Conservation (phyloP, 257 asterid species). For the Fraxinus quadrangulata region DNA sequence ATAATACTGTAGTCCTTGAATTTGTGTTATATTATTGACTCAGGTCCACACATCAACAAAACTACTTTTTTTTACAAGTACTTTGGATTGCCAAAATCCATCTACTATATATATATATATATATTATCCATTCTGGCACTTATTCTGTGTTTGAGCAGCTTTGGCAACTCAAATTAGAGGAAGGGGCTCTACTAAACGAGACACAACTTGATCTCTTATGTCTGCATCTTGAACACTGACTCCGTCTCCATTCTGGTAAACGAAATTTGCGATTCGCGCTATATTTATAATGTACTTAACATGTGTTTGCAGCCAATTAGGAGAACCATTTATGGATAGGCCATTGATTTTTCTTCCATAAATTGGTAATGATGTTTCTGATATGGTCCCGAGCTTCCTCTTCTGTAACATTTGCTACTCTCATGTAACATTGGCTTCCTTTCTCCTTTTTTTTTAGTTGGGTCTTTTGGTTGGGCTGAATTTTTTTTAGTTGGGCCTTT, state of each 20-base stretch:
- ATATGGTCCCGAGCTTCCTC: slow-evolving; percentile 46
- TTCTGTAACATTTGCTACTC: slow-evolving; percentile 45
- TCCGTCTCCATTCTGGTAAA: slow-evolving; percentile 67
- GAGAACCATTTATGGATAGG: neutral
- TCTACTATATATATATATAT: too few species aligned
- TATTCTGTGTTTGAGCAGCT: neutral
- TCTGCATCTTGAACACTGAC: slow-evolving; percentile 51
- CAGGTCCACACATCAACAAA: too few species aligned
- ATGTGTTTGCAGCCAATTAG: slow-evolving; percentile 1
- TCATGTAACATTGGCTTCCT: too few species aligned
- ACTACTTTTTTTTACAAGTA: too few species aligned
- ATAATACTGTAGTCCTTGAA: too few species aligned
- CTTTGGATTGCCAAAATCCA: too few species aligned
- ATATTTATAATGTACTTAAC: slow-evolving; percentile 39
- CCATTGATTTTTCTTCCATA: slow-evolving; percentile 55
- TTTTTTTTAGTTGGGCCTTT: too few species aligned
- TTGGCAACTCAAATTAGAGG: slow-evolving; percentile 1
- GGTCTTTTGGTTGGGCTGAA: too few species aligned
- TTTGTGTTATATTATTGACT: too few species aligned
- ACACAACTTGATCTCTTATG: slow-evolving; percentile 37
- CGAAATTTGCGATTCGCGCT: slow-evolving; percentile 48
- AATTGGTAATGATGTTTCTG: slow-evolving; percentile 13
- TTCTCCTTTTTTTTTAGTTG: too few species aligned
- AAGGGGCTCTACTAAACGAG: slow-evolving; percentile 50
- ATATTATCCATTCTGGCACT: too few species aligned